Evolutionary conservation across 257 asterid genomes (phyloP), one percentile per base, ranked within the genome.

Genomic region (Ophiorrhiza pumila): DNA sequence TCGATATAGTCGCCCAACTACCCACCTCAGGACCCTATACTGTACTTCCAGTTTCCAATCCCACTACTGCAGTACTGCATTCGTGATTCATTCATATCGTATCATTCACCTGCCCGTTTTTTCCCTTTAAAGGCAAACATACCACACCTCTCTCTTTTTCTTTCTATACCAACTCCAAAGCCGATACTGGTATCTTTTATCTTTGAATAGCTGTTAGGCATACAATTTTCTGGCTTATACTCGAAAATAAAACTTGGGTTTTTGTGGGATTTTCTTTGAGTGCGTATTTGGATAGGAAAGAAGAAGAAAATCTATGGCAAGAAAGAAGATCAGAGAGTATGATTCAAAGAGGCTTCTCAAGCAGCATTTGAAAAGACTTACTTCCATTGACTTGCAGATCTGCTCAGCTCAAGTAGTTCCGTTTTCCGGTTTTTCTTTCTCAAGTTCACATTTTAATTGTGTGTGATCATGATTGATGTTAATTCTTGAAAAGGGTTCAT

Each of bases 251-350:
- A n/a, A 56, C 46, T 50, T 64, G 65, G 65, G 65, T 10, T 39
- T 78, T 67, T 27, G 62, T 71, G 46, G 59, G 57, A 71, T 65
- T 68, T 29, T 20, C 32, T 61, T n/a, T 27, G 47, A 59, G 67
- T 20, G 47, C 32, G n/a, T 69, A 45, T 14, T 78, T 42, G 23
- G 53, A 43, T 39, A 27, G 29, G 22, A 8, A 49, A 32, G 25
- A 32, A 29, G 45, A 41, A 58, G 52, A 7, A 71, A 72, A 39
- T 39, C 69, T 14, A 91, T 91, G 93, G 96, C 97, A 37, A 87
- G 97, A 68, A 91, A 91, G 87, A 87, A 87, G 92, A 89, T 87
- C 82, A 89, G 94, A 72, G 96, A 89, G 87, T 87, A 83, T 77
- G 94, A 84, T 82, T 91, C 97, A 57, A 91, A 91, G 84, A 86